A percentile compares a stretch with the other conserved stretches of the same genome.
Evolutionary conservation across 495 filamentous ascomycete species (phyloP).

Genomic region (Lasiosphaeriaceae sp.): DNA sequence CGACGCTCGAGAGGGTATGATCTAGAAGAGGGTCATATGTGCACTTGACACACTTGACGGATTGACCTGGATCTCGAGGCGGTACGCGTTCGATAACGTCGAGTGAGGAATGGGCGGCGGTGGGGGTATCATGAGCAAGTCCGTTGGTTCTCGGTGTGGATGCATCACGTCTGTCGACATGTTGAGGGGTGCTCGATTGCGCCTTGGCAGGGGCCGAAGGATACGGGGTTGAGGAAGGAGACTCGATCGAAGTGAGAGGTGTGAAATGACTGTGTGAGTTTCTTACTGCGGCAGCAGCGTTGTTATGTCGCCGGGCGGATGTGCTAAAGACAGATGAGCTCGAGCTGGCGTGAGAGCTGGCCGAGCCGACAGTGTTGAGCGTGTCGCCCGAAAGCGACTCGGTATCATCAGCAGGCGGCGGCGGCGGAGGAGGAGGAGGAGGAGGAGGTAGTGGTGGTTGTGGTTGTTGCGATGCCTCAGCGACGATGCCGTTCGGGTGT

Average conservation of each 20-base stretch:
- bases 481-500: constrained; percentile 29
- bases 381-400: constrained; percentile 58
- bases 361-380: constrained; percentile 60
- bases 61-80: constrained; percentile 56
- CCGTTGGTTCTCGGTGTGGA: constrained; percentile 19
- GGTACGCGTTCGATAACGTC: constrained; percentile 47
- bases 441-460: constrained; percentile 17
- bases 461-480: constrained; percentile 31
- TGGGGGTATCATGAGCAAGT: constrained; percentile 43
- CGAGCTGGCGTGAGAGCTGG: constrained; percentile 62
- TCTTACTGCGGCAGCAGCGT: constrained; percentile 47
- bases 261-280: constrained; percentile 57
- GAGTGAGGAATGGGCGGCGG: constrained; percentile 32
- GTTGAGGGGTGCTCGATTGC: constrained; percentile 31
- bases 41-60: constrained; percentile 63
- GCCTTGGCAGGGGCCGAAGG: constrained; percentile 30
- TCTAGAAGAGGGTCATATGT: constrained; percentile 65
- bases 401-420: constrained; percentile 49
- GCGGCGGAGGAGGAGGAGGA: too few relatives aligned
- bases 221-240: constrained; percentile 60
- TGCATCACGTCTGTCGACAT: constrained; percentile 26
- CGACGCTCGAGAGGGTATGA: constrained; percentile 52
- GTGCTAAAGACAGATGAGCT: constrained; percentile 62
- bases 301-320: constrained; percentile 39
- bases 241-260: constrained; percentile 72